Percentiles rank a stretch among this genome's conserved stretches.
Conservation (phyloP, 805 yeast species). For the Candida quercuum region DNA sequence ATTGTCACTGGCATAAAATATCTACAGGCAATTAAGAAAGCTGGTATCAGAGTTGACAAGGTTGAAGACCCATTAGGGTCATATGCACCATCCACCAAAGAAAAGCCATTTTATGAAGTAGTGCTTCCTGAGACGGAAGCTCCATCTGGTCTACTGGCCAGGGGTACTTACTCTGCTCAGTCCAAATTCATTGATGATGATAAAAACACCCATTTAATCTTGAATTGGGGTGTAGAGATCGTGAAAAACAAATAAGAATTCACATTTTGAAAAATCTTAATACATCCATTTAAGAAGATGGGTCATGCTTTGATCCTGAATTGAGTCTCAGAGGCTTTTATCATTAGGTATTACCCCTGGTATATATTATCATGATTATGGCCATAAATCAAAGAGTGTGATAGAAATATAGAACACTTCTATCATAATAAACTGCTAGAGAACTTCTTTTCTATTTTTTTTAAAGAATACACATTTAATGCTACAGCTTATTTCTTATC, state of each 20-base stretch:
- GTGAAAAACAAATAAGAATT: conserved; percentile 42
- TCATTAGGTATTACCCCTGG: no score
- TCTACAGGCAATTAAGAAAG: conserved; percentile 77
- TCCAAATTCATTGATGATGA: conserved; percentile 88
- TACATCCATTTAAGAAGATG: no score
- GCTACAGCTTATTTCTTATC: no score
- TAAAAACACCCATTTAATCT: conserved; percentile 59
- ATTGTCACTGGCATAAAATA: conserved; percentile 88
- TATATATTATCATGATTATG: no score
- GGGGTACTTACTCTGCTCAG: conserved; percentile 79
- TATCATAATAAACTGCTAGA: no score
- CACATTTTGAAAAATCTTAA: no score
- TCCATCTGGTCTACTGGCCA: conserved; percentile 82
- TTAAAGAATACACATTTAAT: no score
- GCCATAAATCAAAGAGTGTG: no score
- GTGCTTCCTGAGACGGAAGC: conserved; percentile 72
- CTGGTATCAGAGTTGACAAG: conserved; percentile 84
- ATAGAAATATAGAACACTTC: no score
- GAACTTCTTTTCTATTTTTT: no score
- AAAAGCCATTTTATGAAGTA: conserved; percentile 70
- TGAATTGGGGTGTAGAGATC: conserved; percentile 85
- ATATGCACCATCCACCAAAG: conserved; percentile 81
- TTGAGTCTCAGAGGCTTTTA: no score
- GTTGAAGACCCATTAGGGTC: conserved; percentile 86
- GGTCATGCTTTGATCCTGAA: no score